Evolutionary conservation across 2,329 filamentous ascomycete species (phyloP).

Genomic region (Pseudogymnoascus sp.): DNA sequence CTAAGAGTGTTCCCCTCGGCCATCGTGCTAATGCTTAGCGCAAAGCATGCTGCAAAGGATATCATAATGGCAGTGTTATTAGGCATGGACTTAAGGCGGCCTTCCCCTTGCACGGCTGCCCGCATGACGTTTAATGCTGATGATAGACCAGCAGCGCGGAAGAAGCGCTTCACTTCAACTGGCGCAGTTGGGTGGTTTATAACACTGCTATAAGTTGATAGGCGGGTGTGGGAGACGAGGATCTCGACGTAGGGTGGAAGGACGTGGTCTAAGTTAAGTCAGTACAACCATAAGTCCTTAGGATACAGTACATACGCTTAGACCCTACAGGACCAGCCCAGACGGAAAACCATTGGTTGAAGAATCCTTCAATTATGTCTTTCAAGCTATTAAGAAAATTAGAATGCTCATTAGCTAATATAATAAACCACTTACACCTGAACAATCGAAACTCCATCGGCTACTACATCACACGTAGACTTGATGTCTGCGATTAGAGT

Average conservation of each 20-base stretch:
- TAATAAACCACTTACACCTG: slow-evolving; percentile 36
- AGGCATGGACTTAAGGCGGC: slow-evolving; percentile 63
- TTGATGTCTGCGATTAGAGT: slow-evolving; percentile 49
- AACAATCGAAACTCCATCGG: slow-evolving; percentile 45
- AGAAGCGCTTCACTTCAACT: slow-evolving; percentile 61
- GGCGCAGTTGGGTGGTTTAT: slow-evolving; percentile 67
- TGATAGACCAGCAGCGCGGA: slow-evolving; percentile 61
- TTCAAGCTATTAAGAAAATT: slow-evolving; percentile 37
- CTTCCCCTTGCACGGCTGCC: slow-evolving; percentile 62
- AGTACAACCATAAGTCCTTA: neutral
- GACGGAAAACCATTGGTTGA: slow-evolving; percentile 54
- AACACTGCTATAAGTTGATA: slow-evolving; percentile 66
- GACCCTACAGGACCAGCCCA: slow-evolving; percentile 51
- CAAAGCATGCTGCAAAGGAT: slow-evolving; percentile 63
- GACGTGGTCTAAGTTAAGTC: slow-evolving; percentile 35
- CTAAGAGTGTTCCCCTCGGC: slow-evolving; percentile 46
- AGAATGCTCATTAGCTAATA: slow-evolving; percentile 12
- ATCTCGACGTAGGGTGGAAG: slow-evolving; percentile 69
- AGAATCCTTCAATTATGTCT: slow-evolving; percentile 55
- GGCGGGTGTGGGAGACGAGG: slow-evolving; percentile 60
- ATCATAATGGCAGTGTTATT: slow-evolving; percentile 76
- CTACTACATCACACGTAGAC: slow-evolving; percentile 50
- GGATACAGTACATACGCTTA: slow-evolving; percentile 33
- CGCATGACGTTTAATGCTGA: slow-evolving; percentile 68
- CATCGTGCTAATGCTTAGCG: slow-evolving; percentile 53